A percentile compares a stretch with the other conserved stretches of the same genome.
These are phyloP conservation scores for Phytophthora melonis DNA, from an alignment of 352 stramenopile genomes.

Conservation along the genomic window DNA sequence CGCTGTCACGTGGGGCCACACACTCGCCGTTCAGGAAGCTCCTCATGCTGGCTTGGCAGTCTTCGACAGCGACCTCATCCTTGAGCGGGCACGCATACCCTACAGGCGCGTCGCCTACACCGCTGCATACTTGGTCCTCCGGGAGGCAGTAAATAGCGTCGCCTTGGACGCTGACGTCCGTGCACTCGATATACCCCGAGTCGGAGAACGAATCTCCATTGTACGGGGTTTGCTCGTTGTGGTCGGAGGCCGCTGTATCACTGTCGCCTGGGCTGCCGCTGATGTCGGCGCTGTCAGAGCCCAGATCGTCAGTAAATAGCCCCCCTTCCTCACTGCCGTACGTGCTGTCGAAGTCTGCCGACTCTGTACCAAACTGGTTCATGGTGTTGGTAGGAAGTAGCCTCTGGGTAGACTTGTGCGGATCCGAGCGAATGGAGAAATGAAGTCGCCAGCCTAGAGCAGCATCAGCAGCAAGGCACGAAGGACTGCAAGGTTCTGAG, in stretches of 20 bases:
- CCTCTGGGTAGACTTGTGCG: background rate
- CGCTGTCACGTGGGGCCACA: constrained; percentile 34
- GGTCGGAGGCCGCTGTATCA: background rate
- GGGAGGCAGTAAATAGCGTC: constrained; percentile 56
- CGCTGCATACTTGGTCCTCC: constrained; percentile 47
- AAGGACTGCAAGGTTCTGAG: background rate
- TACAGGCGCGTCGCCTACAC: constrained; percentile 31
- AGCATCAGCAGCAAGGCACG: background rate
- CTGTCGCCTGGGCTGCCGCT: background rate
- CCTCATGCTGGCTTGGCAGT: constrained; percentile 35
- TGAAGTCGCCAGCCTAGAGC: background rate
- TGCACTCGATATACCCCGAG: constrained; percentile 32
- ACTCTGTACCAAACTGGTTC: background rate
- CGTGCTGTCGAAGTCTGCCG: background rate
- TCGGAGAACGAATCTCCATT: background rate
- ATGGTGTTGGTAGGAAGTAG: background rate
- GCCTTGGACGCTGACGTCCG: constrained; percentile 43
- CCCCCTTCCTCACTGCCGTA: constrained; percentile 5
- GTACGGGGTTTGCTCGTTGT: too few species aligned
- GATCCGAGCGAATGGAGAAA: constrained; percentile 6
- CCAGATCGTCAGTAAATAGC: constrained; percentile 2
- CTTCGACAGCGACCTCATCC: constrained; percentile 34
- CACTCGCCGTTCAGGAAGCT: constrained; percentile 41
- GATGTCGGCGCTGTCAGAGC: background rate
- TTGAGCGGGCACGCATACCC: constrained; percentile 45